Base-by-base conservation (phyloP, 75 land plant genomes). In the Adiantum capillusveneris region DNA sequence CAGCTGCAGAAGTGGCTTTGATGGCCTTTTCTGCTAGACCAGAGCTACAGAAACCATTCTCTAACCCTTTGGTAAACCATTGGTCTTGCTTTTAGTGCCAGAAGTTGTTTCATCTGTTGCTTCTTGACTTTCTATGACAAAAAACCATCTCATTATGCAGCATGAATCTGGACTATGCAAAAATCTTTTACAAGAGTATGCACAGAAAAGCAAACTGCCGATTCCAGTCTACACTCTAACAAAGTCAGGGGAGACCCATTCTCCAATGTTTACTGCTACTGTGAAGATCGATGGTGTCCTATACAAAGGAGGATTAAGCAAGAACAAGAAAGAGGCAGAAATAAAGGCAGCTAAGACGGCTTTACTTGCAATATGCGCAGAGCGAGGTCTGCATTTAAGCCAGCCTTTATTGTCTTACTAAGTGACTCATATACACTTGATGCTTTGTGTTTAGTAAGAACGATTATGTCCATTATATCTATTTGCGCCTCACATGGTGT, bases 321-420 rank as follows among this genome's bases (percentile, higher is more conserved):
- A 62, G 67, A 81, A 76, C 19, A 85, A 79, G 52, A 88, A 88
- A 65, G 85, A 76, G 64, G 85, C 88, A 25, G 93, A 88, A 54
- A 81, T 88, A 21, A 88, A 85, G 68, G 93, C 93, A 31, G 93
- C 93, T 0, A 65, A 89, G 56, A 88, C 93, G 18, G 93, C 89
- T 45, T 61, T 88, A 1, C 41, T 82, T 16, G 93, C 88, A 25
- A 79, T 88, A 29, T 36, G 19, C n/a, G 34, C 39, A 11, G 43
- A 36, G 29, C 1, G 14, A 57, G 59, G 59, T 56, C 20, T 41
- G 43, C 14, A 9, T 41, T 41, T 41, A 14, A n/a, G n/a, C n/a
- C n/a, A n/a, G n/a, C 43, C 43, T 9, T 41, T 41, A 41, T 41
- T 41, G 43, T 41, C 43, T 9, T 14, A 14, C 9, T 41, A 41